Evolutionary conservation across 495 filamentous ascomycete species (phyloP).

Genomic region (Tuber calosporum): DNA sequence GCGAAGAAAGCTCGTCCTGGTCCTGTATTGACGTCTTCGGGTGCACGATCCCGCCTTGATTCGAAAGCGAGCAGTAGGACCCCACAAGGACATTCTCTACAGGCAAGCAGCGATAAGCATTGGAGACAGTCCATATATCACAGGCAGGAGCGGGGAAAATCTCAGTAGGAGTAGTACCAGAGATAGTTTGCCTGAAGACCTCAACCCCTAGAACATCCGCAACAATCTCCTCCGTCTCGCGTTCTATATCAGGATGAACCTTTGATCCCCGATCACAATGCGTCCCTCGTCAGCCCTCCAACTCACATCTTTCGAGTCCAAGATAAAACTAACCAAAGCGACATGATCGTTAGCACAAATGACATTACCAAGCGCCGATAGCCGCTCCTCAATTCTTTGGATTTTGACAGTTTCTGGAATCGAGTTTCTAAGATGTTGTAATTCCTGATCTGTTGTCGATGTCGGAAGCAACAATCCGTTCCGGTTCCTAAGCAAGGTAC

Average conservation of each 20-base stretch:
- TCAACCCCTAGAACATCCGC: conserved; percentile 95
- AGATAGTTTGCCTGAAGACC: conserved; percentile 92
- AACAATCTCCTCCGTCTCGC: conserved; percentile 91
- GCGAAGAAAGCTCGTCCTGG: conserved; percentile 88
- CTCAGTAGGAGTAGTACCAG: conserved; percentile 14
- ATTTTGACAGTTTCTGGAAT: conserved; percentile 87
- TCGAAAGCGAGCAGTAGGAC: conserved; percentile 90
- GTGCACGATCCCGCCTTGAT: conserved; percentile 94
- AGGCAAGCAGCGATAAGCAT: background rate
- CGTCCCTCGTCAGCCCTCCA: background rate
- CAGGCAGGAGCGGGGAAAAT: background rate
- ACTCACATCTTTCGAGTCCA: background rate
- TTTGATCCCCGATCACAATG: background rate
- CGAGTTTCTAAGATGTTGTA: conserved; percentile 90
- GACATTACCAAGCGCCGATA: conserved; percentile 93
- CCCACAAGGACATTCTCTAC: conserved; percentile 94
- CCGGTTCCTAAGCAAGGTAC: conserved; percentile 60
- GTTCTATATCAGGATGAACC: conserved; percentile 84
- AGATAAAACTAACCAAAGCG: conserved; percentile 56
- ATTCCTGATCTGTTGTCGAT: conserved; percentile 92
- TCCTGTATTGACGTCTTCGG: conserved; percentile 94
- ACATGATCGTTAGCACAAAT: conserved; percentile 96
- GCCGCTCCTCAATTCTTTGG: conserved; percentile 86
- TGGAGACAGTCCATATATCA: background rate
- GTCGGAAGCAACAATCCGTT: conserved; percentile 95